These are phyloP conservation scores for Saturnispora sekii DNA, from an alignment of 805 yeast species.

Conservation along the genomic window DNA sequence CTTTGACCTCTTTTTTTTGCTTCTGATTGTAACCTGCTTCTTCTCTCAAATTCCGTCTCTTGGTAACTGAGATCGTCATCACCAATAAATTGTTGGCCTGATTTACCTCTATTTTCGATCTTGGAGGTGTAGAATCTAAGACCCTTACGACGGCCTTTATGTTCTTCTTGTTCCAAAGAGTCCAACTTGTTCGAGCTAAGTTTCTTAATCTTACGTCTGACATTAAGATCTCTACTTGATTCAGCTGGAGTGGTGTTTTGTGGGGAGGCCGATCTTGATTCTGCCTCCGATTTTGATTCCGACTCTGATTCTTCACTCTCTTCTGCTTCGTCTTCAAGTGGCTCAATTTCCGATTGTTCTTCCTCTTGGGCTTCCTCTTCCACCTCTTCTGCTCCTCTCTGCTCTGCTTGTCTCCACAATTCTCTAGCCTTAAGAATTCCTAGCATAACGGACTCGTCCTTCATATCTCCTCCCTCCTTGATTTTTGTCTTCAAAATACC, in stretches of 20 bases:
- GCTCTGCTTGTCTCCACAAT: conserved; percentile 78
- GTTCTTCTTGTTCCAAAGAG: conserved; percentile 80
- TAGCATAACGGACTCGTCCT: conserved; percentile 87
- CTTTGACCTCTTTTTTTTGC: conserved; percentile 77
- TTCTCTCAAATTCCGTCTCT: conserved; percentile 85
- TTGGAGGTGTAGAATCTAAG: conserved; percentile 94
- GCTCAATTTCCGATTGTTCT: conserved; percentile 20
- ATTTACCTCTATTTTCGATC: conserved; percentile 77
- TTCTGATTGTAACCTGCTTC: conserved; percentile 76
- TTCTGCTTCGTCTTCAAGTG: conserved; percentile 18
- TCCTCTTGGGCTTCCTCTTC: conserved; percentile 20
- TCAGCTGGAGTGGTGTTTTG: conserved; percentile 30
- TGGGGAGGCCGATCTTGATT: neutral
- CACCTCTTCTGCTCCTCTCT: conserved; percentile 19
- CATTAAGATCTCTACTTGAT: conserved; percentile 28
- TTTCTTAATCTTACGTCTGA: conserved; percentile 37
- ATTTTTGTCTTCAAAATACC: conserved; percentile 58
- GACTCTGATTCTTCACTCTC: conserved; percentile 15
- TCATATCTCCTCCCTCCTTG: conserved; percentile 53
- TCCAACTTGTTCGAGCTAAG: conserved; percentile 36
- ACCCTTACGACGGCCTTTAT: conserved; percentile 66
- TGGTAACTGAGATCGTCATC: conserved; percentile 87
- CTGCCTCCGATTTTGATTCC: conserved; percentile 12
- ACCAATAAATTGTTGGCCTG: conserved; percentile 55
- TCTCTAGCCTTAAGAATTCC: conserved; percentile 73